Evolutionary conservation across 2,329 filamentous ascomycete genomes (phyloP).

Genomic region (Rutstroemia sp.): DNA sequence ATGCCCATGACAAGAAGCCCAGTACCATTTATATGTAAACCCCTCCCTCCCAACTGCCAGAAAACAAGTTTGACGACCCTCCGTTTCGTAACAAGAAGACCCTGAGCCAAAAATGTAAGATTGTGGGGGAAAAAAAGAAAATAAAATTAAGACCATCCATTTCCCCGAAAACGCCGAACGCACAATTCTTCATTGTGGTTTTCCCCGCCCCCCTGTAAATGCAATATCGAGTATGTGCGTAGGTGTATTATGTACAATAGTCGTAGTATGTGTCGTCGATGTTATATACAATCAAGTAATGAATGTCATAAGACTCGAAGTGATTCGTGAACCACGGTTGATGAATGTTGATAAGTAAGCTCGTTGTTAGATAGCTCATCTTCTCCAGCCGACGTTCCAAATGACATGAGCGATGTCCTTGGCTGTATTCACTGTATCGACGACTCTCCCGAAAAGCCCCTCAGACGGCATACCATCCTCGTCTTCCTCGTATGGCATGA

Average conservation of each 20-base stretch:
- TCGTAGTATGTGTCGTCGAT: constrained; percentile 13
- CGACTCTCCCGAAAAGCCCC: constrained; percentile 37
- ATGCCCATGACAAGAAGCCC: background rate
- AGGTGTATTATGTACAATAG: constrained; percentile 15
- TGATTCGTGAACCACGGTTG: no score
- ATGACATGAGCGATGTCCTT: constrained; percentile 65
- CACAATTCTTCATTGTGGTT: constrained; percentile 1
- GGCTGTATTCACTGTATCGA: constrained; percentile 52
- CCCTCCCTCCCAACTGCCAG: background rate
- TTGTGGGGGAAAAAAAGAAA: background rate
- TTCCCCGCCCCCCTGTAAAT: constrained; percentile 1
- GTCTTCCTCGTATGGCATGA: constrained; percentile 78
- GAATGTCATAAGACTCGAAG: background rate
- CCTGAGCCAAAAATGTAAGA: background rate
- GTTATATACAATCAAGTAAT: constrained; percentile 16
- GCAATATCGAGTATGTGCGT: constrained; percentile 6
- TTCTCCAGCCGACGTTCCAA: constrained; percentile 48
- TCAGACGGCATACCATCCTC: constrained; percentile 55
- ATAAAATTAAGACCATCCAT: background rate
- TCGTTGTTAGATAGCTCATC: constrained; percentile 15
- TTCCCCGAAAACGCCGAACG: constrained; percentile 3
- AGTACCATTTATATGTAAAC: constrained; percentile 2
- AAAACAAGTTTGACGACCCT: background rate
- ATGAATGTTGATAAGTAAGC: no score
- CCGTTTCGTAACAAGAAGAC: background rate